phyloP scores from a whole-genome alignment of 805 yeast species.

The baker's yeast (Saccharomyces cerevisiae) region DNA sequence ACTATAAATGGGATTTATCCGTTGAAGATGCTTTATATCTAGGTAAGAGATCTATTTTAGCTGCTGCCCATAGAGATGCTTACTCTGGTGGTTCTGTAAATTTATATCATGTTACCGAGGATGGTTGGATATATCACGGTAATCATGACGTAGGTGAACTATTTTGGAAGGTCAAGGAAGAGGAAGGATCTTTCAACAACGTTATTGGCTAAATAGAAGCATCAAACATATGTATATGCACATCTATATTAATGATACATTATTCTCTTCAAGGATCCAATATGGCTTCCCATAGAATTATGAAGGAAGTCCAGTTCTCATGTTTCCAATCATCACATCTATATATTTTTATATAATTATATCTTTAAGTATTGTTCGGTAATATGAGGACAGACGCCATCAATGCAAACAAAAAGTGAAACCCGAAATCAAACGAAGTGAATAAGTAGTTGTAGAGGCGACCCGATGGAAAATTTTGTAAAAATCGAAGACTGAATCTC shows the following conservation, averaged over 20 bases:
- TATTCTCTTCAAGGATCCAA: neutral
- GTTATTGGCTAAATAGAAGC: constrained; percentile 36
- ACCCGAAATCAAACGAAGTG: neutral
- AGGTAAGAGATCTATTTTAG: constrained; percentile 91
- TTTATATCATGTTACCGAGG: constrained; percentile 83
- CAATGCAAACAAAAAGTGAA: neutral
- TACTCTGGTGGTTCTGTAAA: constrained; percentile 95
- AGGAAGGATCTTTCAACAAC: constrained; percentile 83
- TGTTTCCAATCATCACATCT: neutral
- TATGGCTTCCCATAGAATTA: neutral
- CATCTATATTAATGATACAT: neutral
- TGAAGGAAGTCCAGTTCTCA: too few relatives aligned
- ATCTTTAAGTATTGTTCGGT: neutral
- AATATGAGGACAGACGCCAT: neutral
- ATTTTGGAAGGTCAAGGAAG: constrained; percentile 84
- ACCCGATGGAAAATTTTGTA: neutral
- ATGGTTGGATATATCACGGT: constrained; percentile 95
- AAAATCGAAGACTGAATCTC: neutral
- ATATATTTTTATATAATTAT: constrained; percentile 11
- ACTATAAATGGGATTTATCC: constrained; percentile 81
- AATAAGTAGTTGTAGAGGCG: neutral
- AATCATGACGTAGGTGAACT: constrained; percentile 85
- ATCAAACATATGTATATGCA: neutral
- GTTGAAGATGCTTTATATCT: constrained; percentile 90
- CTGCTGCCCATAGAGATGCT: constrained; percentile 98